Percentiles rank a stretch among this genome's conserved stretches.
These are phyloP conservation scores for Biscogniauxia marginata DNA, from an alignment of 2,329 filamentous ascomycete genomes.

Conservation along the genomic window DNA sequence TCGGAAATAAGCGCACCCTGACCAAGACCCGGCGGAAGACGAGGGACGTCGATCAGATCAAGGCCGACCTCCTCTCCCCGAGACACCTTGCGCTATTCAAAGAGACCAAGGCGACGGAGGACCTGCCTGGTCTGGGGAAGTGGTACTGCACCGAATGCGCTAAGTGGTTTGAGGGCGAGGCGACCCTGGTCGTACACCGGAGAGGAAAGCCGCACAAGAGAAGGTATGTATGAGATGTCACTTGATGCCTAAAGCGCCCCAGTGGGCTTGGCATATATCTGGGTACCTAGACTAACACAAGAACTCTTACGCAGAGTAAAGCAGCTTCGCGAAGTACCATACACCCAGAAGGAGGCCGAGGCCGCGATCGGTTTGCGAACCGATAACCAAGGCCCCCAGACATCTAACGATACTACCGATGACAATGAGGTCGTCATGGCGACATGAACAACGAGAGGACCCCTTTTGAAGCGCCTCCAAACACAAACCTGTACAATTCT, in stretches of 20 bases:
- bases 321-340: constrained; percentile 78
- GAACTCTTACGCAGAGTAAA: constrained; percentile 60
- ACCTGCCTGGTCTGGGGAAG: constrained; percentile 81
- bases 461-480: neutral
- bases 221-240: constrained; percentile 52
- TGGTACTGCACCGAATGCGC: constrained; percentile 92
- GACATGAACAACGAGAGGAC: constrained; percentile 22
- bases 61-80: constrained; percentile 74
- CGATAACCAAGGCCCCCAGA: constrained; percentile 55
- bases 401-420: constrained; percentile 23
- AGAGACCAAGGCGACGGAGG: constrained; percentile 75
- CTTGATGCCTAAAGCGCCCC: neutral
- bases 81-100: constrained; percentile 81
- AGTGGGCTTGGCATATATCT: too few species aligned
- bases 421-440: constrained; percentile 41
- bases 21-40: constrained; percentile 73
- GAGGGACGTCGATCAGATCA: constrained; percentile 89
- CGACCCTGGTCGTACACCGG: constrained; percentile 70
- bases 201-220: constrained; percentile 94
- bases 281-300: constrained; percentile 24
- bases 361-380: constrained; percentile 71
- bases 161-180: constrained; percentile 90
- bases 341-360: constrained; percentile 82
- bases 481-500: neutral
- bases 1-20: constrained; percentile 63